phyloP scores from a whole-genome alignment of 2,329 filamentous ascomycete genomes.

The Penicillium capsulatum region DNA sequence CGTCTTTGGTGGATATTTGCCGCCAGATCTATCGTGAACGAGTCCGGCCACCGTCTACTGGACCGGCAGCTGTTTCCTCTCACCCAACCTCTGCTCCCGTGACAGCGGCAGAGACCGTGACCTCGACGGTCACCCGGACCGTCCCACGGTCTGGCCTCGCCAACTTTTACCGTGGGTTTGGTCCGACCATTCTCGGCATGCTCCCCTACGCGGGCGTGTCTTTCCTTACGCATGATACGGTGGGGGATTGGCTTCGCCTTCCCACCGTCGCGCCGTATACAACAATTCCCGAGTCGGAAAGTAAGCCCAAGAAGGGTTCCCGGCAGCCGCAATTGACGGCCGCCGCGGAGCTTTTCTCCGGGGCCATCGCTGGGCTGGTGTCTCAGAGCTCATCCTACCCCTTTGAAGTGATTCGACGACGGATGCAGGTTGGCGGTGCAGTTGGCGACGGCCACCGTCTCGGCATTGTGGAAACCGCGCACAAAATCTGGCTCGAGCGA shows the following conservation, averaged over 20 bases:
- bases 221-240: constrained; percentile 90
- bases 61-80: constrained; percentile 21
- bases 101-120: constrained; percentile 32
- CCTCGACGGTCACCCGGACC: constrained; percentile 46
- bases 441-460: constrained; percentile 83
- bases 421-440: constrained; percentile 95
- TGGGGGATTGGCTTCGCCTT: constrained; percentile 75
- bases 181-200: constrained; percentile 88
- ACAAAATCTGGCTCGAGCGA: constrained; percentile 68
- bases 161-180: constrained; percentile 96
- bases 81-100: constrained; percentile 42
- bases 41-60: constrained; percentile 37
- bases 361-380: constrained; percentile 80
- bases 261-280: constrained; percentile 67
- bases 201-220: constrained; percentile 93
- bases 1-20: constrained; percentile 71
- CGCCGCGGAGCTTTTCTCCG: constrained; percentile 81
- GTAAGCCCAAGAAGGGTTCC: constrained; percentile 42
- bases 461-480: constrained; percentile 72
- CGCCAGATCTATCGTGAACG: constrained; percentile 81
- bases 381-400: constrained; percentile 93
- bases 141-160: constrained; percentile 64
- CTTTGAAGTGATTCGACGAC: constrained; percentile 80
- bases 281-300: constrained; percentile 60
- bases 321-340: constrained; percentile 69